Evolutionary conservation across 192 early-diverging fungal species (phyloP).

Genomic region (Entophlyctis helioformis): DNA sequence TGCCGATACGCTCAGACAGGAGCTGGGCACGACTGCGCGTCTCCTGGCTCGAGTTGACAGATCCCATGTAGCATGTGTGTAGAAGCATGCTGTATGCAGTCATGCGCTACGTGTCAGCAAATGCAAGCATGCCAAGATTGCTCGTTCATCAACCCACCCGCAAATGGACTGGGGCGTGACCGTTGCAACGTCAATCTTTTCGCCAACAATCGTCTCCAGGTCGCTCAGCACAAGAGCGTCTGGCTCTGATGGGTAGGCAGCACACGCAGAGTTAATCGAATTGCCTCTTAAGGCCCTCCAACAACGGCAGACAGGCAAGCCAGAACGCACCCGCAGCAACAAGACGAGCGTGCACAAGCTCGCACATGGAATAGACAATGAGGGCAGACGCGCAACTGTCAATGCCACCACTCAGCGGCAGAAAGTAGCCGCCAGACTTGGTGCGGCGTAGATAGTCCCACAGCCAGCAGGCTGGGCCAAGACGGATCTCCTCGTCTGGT

Average conservation of each 20-base stretch:
- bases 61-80: slow-evolving; percentile 95
- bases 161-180: too few relatives aligned
- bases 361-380: slow-evolving; percentile 88
- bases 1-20: slow-evolving; percentile 69
- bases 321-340: too few relatives aligned
- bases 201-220: too few relatives aligned
- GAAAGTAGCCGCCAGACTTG: slow-evolving; percentile 74
- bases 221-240: too few relatives aligned
- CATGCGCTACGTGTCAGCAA: too few relatives aligned
- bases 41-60: slow-evolving; percentile 76
- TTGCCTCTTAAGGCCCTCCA: too few relatives aligned
- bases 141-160: too few relatives aligned
- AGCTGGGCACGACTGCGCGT: slow-evolving; percentile 69
- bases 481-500: slow-evolving; percentile 83
- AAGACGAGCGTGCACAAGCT: slow-evolving; percentile 35
- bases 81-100: slow-evolving; percentile 53
- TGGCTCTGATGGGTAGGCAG: too few relatives aligned
- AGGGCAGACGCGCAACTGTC: slow-evolving; percentile 81
- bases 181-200: too few relatives aligned
- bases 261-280: too few relatives aligned
- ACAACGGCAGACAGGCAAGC: slow-evolving; percentile 1
- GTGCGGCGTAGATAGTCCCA: slow-evolving; percentile 98
- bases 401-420: slow-evolving; percentile 95
- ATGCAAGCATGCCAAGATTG: too few relatives aligned
- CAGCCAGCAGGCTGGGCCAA: slow-evolving; percentile 96